Base-by-base conservation (phyloP, 768 basidiomycete species). In the Amanita polypyramis region DNA sequence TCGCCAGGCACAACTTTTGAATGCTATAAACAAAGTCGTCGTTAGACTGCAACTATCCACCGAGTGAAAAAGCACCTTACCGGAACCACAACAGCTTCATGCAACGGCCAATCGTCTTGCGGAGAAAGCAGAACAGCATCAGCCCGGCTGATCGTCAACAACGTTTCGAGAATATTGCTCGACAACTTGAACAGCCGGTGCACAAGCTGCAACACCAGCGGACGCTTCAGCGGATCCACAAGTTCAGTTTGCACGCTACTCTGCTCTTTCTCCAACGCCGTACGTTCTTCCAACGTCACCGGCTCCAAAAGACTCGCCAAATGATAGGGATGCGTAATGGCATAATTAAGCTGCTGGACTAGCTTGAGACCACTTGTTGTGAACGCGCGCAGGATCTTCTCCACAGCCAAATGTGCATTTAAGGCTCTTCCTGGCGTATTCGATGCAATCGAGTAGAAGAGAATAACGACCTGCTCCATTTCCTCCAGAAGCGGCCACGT, bases 311-410 rank as follows among this genome's bases (percentile, higher is more conserved):
- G 69, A 54, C 82, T 82, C 1, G 84, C 80, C 10, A 96, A 74
- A 56, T 92, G 84, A 57, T 93, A 87, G 5, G 93, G 93, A 62
- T 97, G 93, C 0, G 89, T 84, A 40, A 95, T 72, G 0, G 89
- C 86, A 54, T 93, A 92, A 62, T 92, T 93, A 52, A 96, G 65
- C 54, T 92, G 86, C 58, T 92, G 90, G 1, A 96, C 70, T 20
- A 95, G 76, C 27, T 79, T 69, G 15, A 93, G 64, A 0, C 84
- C 80, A 51, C 78, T 79, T 0, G 69, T 69, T 2, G 80, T 77
- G 61, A 89, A 92, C 14, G 77, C 77, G 0, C 73, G 71, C 36
- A 92, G 70, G 5, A 90, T 76, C 54, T 77, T 80, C 45, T 73
- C 73, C 14, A 81, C 72, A 2, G 74, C 74, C 5, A 71, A 67